These are phyloP conservation scores for Prototheca stagnorum DNA, from an alignment of 163 green algal species.

Conservation along the genomic window DNA sequence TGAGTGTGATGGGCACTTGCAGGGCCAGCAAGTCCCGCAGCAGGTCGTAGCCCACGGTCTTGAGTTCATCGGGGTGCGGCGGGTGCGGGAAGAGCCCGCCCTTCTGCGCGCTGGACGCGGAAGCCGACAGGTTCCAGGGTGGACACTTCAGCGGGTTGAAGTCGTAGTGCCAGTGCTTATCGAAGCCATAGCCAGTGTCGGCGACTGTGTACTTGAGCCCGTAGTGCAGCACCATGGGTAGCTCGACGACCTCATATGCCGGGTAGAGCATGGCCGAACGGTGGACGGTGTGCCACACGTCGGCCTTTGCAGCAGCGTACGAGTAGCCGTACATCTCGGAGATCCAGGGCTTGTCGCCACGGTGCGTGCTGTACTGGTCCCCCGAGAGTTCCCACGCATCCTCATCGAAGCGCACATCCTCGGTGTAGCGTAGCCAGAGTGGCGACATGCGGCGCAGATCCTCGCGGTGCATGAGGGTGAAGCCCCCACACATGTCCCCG, in stretches of 20 bases:
- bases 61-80: constrained; percentile 8
- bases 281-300: constrained; percentile 39
- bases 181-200: constrained; percentile 15
- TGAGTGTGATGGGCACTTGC: constrained; percentile 34
- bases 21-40: constrained; percentile 46
- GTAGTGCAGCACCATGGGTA: constrained; percentile 34
- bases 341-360: constrained; percentile 82
- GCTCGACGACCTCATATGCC: constrained; percentile 26
- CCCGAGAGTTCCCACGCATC: constrained; percentile 69
- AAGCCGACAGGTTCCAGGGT: constrained; percentile 10
- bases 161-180: constrained; percentile 35
- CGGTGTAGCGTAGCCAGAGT: constrained; percentile 70
- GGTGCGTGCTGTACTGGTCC: constrained; percentile 64
- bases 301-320: constrained; percentile 31
- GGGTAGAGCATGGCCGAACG: constrained; percentile 58
- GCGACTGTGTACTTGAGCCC: constrained; percentile 17
- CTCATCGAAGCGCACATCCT: constrained; percentile 62
- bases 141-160: constrained; percentile 25
- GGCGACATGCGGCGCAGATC: constrained; percentile 61
- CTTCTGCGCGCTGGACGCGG: constrained; percentile 3
- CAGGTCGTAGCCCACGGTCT: constrained; percentile 5
- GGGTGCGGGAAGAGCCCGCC: constrained; percentile 24
- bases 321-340: constrained; percentile 65
- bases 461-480: constrained; percentile 60
- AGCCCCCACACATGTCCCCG: constrained; percentile 71